Evolutionary conservation across 352 stramenopile species (phyloP), one percentile per base, ranked within the genome.

Genomic region (Pythium myriotylum): DNA sequence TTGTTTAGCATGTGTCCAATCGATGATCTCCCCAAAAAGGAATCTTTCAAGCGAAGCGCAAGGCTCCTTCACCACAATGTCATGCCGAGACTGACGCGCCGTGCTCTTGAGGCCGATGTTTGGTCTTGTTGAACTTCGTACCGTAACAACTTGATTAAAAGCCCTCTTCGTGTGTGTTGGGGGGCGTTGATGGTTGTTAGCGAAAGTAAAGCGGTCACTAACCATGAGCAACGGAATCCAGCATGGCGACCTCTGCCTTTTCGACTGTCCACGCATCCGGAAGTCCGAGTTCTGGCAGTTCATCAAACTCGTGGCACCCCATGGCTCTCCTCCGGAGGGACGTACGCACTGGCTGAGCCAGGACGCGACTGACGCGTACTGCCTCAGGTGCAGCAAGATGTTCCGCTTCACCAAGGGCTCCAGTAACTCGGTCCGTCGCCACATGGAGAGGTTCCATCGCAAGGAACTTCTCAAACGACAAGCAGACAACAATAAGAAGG

Each of bases 261-360:
- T 81, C 56, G 69, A 82, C 55, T 88, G 76, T 63, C 76, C 76
- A 53, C 78, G 69, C 39, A 67, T 85, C 58, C 78, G 78, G 56
- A 73, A 76, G 24, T 67, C 67, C 46, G 78, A 79, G 59, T 83
- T 80, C 71, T 87, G 77, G 75, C 77, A 88, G 67, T 88, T 81
- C 64, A 82, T 85, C 54, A 78, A 77, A 65, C 72, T 88, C 40
- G 70, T 84, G 37, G 78, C 72, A 23, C 74, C 76, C 20, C 43
- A 59, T 9, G 65, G 53, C 14, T 56, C 65, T 46, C 74, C 60
- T 13, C 64, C 67, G 13, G 57, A 69, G 3, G 73, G 65, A 1
- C 75, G 80, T 65, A 78, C 67, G 10, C 75, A 84, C 62, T 84
- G 76, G 76, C 59, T 81, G 46, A 84, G 76, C 55, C 76, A 84